phyloP scores from a whole-genome alignment of 2,329 filamentous ascomycete genomes.

The Colletotrichum chlorophyti region DNA sequence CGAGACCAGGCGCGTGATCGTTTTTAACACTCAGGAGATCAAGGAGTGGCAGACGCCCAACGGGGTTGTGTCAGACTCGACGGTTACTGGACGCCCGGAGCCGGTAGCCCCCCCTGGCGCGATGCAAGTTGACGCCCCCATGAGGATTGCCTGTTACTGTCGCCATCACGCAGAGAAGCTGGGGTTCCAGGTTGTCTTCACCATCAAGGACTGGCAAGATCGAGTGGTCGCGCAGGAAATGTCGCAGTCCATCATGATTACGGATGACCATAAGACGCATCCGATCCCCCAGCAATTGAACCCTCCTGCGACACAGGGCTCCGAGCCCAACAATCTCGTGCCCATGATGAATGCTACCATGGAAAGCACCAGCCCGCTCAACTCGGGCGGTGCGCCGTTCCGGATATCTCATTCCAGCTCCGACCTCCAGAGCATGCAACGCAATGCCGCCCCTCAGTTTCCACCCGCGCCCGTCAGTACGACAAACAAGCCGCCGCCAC shows the following conservation, averaged over 20 bases:
- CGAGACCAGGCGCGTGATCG: slow-evolving; percentile 81
- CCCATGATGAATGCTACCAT: slow-evolving; percentile 25
- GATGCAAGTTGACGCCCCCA: slow-evolving; percentile 83
- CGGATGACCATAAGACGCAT: slow-evolving; percentile 95
- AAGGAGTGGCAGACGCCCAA: slow-evolving; percentile 76
- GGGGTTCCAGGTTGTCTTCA: slow-evolving; percentile 94
- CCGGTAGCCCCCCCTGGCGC: slow-evolving; percentile 59
- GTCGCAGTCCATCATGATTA: slow-evolving; percentile 92
- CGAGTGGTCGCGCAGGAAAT: slow-evolving; percentile 84
- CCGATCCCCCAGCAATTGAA: slow-evolving; percentile 43
- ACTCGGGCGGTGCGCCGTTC: slow-evolving; percentile 51
- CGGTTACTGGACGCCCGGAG: slow-evolving; percentile 49
- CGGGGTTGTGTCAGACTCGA: slow-evolving; percentile 43
- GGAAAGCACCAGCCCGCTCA: slow-evolving; percentile 41
- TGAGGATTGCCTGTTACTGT: slow-evolving; percentile 98
- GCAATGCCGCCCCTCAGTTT: slow-evolving; percentile 48
- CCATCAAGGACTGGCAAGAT: slow-evolving; percentile 81
- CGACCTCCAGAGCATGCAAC: slow-evolving; percentile 67
- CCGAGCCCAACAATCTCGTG: slow-evolving; percentile 24
- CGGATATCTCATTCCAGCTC: slow-evolving; percentile 66
- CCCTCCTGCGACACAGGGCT: slow-evolving; percentile 22
- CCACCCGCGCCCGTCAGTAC: slow-evolving; percentile 38
- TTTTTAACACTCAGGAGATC: slow-evolving; percentile 89
- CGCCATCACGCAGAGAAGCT: slow-evolving; percentile 93
- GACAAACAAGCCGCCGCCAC: slow-evolving; percentile 33